Percentiles rank a stretch among this genome's conserved stretches.
Evolutionary conservation across 148 eudicot genomes (phyloP).

Genomic region (Silene uniflora): DNA sequence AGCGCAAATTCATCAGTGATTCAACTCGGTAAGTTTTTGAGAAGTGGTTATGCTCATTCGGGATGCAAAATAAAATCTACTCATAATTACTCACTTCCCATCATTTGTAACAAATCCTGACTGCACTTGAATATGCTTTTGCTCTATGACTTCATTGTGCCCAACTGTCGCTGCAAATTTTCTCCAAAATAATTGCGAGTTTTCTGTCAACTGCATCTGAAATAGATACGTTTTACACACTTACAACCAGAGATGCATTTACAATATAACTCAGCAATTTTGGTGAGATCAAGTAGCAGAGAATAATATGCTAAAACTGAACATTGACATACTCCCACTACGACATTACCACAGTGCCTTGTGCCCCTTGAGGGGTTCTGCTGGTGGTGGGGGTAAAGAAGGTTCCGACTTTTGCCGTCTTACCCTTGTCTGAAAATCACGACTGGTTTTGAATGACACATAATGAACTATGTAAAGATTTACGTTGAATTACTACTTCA

Average conservation of each 20-base stretch:
- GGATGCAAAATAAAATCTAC: slow-evolving; percentile 7
- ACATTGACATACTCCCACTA: no score
- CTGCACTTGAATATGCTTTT: slow-evolving; percentile 32
- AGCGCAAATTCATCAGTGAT: slow-evolving; percentile 29
- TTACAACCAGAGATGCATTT: background rate
- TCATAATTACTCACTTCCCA: slow-evolving; percentile 61
- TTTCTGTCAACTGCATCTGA: slow-evolving; percentile 69
- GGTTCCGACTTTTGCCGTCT: no score
- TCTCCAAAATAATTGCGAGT: slow-evolving; percentile 64
- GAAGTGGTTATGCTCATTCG: slow-evolving; percentile 13
- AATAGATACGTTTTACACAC: slow-evolving; percentile 8
- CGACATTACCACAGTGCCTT: no score
- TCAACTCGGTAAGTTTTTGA: slow-evolving; percentile 19
- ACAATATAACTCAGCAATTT: background rate
- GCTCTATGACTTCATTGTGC: slow-evolving; percentile 19
- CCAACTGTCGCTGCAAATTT: slow-evolving; percentile 34
- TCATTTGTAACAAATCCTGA: slow-evolving; percentile 62
- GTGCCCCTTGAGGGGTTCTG: no score
- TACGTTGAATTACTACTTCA: no score
- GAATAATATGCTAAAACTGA: no score
- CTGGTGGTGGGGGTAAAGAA: no score
- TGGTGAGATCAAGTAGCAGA: no score
- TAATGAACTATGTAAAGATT: no score
- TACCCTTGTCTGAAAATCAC: no score
- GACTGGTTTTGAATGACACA: no score